These are phyloP conservation scores for Fusarium continuum DNA, from an alignment of 2,329 filamentous ascomycete genomes.

Conservation along the genomic window DNA sequence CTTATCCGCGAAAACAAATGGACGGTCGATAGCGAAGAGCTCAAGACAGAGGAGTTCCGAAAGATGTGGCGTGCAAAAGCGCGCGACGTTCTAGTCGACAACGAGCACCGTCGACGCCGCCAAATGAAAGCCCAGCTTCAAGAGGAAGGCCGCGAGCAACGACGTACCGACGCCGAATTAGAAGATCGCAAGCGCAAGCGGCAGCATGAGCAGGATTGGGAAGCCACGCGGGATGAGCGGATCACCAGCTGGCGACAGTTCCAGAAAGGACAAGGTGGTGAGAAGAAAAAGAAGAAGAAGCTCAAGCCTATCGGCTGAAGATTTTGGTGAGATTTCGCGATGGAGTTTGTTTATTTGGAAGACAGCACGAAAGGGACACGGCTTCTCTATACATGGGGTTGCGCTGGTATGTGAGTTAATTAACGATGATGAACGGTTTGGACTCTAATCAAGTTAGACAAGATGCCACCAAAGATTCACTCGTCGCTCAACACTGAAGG, in stretches of 20 bases:
- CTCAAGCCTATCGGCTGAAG: constrained; percentile 67
- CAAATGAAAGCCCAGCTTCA: constrained; percentile 95
- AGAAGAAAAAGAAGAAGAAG: constrained; percentile 77
- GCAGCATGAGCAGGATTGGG: constrained; percentile 95
- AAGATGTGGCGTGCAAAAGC: constrained; percentile 91
- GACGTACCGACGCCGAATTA: constrained; percentile 83
- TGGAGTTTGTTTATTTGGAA: constrained; percentile 23
- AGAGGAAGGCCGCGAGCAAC: constrained; percentile 91
- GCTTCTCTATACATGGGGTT: constrained; percentile 19
- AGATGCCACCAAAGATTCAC: constrained; percentile 23
- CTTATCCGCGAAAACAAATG: constrained; percentile 95
- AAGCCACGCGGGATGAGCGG: constrained; percentile 86
- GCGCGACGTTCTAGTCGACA: constrained; percentile 88
- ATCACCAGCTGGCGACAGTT: constrained; percentile 96
- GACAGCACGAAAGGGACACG: constrained; percentile 16
- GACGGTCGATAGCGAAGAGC: constrained; percentile 86
- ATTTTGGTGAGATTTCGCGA: constrained; percentile 3
- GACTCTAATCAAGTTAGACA: constrained; percentile 46
- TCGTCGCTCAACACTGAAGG: constrained; percentile 6
- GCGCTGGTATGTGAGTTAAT: constrained; percentile 47
- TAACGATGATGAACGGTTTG: constrained; percentile 42
- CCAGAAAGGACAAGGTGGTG: constrained; percentile 74
- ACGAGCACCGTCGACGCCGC: constrained; percentile 83
- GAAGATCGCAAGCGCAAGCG: constrained; percentile 85
- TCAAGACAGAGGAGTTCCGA: constrained; percentile 84